A percentile compares a stretch with the other conserved stretches of the same genome.
phyloP scores from a whole-genome alignment of 139 green algal genomes.

The Chlamydomonas sp. region DNA sequence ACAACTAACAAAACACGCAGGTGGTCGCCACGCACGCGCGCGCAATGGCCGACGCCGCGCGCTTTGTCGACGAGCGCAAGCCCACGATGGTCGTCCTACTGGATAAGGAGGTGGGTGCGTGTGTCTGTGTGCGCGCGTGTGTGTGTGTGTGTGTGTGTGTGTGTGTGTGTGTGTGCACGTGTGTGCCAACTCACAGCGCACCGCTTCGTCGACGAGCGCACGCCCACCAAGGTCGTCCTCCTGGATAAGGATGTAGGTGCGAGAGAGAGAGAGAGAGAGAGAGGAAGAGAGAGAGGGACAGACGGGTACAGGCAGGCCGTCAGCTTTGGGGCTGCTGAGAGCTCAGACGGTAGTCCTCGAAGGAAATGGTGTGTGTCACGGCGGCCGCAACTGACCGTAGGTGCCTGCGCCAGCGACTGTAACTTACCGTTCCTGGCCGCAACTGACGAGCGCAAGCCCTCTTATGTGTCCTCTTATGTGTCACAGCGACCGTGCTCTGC shows the following conservation, averaged over 20 bases:
- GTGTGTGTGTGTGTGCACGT: neutral
- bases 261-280: neutral
- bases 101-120: conserved; percentile 12
- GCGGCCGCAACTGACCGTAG: too few species aligned
- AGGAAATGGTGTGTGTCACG: too few species aligned
- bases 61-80: conserved; percentile 34
- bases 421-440: too few species aligned
- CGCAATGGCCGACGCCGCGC: conserved; percentile 23
- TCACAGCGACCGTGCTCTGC: too few species aligned
- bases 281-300: neutral
- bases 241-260: conserved; percentile 15
- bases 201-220: conserved; percentile 32
- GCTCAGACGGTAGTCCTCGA: too few species aligned
- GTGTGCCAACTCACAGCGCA: neutral
- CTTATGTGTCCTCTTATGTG: too few species aligned
- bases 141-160: conserved; percentile 13
- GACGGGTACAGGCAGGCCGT: neutral
- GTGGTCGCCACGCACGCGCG: too few species aligned
- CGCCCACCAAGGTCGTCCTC: conserved; percentile 18
- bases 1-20: too few species aligned
- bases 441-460: too few species aligned
- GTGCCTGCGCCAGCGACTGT: too few species aligned
- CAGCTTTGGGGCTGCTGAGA: too few species aligned
- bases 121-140: conserved; percentile 12
- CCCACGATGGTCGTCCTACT: conserved; percentile 19